phyloP scores from a whole-genome alignment of 352 stramenopile species.

The Pelagophyceae sp. region DNA sequence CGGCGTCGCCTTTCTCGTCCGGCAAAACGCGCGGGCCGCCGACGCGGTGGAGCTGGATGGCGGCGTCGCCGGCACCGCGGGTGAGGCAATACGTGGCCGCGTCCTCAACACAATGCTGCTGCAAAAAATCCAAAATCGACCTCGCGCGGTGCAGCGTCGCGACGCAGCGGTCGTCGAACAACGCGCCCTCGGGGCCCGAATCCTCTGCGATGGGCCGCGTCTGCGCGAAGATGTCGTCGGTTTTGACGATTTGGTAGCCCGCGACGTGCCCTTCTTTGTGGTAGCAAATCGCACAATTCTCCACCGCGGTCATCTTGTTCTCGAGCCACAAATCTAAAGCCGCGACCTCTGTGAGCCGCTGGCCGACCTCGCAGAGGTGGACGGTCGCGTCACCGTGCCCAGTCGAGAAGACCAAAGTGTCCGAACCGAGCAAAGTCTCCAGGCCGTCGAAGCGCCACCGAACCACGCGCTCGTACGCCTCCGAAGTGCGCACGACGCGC shows the following conservation, averaged over 20 bases:
- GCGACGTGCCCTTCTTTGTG: constrained; percentile 4
- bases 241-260: constrained; percentile 2
- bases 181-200: too few relatives aligned
- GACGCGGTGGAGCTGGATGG: neutral
- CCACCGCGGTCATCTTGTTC: neutral
- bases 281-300: constrained; percentile 1
- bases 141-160: neutral
- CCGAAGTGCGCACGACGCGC: neutral
- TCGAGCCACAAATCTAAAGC: constrained; percentile 13
- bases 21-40: neutral
- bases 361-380: neutral
- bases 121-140: constrained; percentile 5
- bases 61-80: neutral
- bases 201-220: too few relatives aligned
- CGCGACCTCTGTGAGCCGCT: neutral
- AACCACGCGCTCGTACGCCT: neutral
- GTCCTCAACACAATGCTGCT: constrained; percentile 3
- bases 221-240: neutral
- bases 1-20: neutral
- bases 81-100: constrained; percentile 16
- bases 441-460: constrained; percentile 3
- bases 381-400: neutral
- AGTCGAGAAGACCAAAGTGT: constrained; percentile 7
- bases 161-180: neutral
- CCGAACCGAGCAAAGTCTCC: neutral